Percentiles rank a stretch among this genome's conserved stretches.
These are phyloP conservation scores for Radiomyces spectabilis DNA, from an alignment of 192 early-diverging fungal species.

Conservation along the genomic window DNA sequence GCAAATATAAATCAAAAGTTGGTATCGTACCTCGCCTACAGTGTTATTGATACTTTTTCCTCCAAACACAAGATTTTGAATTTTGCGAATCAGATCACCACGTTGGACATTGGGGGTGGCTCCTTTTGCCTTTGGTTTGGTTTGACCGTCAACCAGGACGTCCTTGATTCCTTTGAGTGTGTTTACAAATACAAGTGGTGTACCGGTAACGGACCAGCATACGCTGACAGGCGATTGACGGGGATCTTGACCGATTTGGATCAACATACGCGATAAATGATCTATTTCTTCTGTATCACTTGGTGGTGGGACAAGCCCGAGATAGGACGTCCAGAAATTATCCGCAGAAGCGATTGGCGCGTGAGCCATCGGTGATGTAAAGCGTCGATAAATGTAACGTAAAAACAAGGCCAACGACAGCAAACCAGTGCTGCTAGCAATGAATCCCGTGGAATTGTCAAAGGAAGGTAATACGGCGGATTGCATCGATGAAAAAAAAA, in stretches of 20 bases:
- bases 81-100: constrained; percentile 15
- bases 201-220: constrained; percentile 15
- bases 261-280: constrained; percentile 14
- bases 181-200: constrained; percentile 22
- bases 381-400: constrained; percentile 1
- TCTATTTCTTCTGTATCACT: constrained; percentile 11
- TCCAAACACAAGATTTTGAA: constrained; percentile 26
- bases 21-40: constrained; percentile 20
- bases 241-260: constrained; percentile 8
- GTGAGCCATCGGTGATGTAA: background rate
- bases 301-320: constrained; percentile 23
- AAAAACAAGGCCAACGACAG: background rate
- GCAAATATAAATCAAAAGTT: too few species aligned
- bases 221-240: constrained; percentile 12
- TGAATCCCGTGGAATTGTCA: too few species aligned
- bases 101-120: constrained; percentile 8
- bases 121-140: constrained; percentile 8
- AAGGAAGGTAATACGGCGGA: too few species aligned
- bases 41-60: constrained; percentile 24
- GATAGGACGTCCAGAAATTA: constrained; percentile 13
- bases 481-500: too few species aligned
- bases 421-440: background rate
- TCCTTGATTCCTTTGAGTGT: constrained; percentile 25
- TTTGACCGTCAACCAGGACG: constrained; percentile 22
- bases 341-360: constrained; percentile 4